Conservation (phyloP, 2,329 filamentous ascomycete species). For the Trichophyton simii region DNA sequence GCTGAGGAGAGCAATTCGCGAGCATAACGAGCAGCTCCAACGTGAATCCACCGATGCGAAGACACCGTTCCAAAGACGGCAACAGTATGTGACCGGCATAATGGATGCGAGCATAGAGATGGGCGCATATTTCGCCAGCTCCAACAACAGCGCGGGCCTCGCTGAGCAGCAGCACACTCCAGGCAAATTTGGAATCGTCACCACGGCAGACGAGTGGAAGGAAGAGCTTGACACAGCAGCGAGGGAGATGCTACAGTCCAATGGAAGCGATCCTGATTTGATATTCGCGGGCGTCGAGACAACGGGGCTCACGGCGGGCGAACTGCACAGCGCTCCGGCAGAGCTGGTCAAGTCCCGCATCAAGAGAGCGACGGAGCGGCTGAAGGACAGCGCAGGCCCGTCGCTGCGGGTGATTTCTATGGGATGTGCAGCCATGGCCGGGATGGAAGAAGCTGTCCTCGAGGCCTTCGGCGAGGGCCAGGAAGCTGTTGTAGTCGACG, state of each 20-base stretch:
- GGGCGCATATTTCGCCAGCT: slow-evolving; percentile 35
- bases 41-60: neutral
- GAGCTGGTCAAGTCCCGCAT: slow-evolving; percentile 55
- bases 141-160: slow-evolving; percentile 16
- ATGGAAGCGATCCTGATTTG: slow-evolving; percentile 19
- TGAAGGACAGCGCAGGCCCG: slow-evolving; percentile 41
- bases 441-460: slow-evolving; percentile 64
- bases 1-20: slow-evolving; percentile 38
- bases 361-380: slow-evolving; percentile 53
- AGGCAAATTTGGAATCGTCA: slow-evolving; percentile 69
- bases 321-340: slow-evolving; percentile 58
- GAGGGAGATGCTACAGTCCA: slow-evolving; percentile 46
- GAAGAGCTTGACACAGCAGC: slow-evolving; percentile 56
- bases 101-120: slow-evolving; percentile 70
- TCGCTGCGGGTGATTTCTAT: slow-evolving; percentile 60
- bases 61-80: slow-evolving; percentile 20
- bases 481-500: slow-evolving; percentile 62
- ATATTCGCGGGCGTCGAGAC: slow-evolving; percentile 67
- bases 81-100: slow-evolving; percentile 60
- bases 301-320: slow-evolving; percentile 65
- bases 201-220: slow-evolving; percentile 77
- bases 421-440: slow-evolving; percentile 86
- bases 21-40: slow-evolving; percentile 14
- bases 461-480: slow-evolving; percentile 44
- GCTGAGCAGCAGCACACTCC: neutral